These are phyloP conservation scores for Globisporangium irregulare DNA, from an alignment of 352 stramenopile genomes.

Conservation along the genomic window DNA sequence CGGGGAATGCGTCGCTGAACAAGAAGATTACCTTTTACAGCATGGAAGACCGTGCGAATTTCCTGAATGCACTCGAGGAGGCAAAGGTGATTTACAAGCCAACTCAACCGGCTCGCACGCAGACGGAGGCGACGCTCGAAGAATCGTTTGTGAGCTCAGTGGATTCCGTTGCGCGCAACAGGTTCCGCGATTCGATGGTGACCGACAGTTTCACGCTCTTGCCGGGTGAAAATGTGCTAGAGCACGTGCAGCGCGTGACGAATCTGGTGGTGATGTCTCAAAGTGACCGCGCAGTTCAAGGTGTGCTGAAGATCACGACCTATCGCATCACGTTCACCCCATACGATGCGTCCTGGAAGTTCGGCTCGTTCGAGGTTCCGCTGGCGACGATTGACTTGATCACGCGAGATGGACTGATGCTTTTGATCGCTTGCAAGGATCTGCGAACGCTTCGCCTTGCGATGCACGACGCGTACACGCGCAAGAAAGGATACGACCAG, in stretches of 20 bases:
- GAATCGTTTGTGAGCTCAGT: too few relatives aligned
- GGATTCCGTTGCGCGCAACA: conserved; percentile 21
- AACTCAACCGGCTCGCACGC: too few relatives aligned
- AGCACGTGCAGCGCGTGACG: conserved; percentile 82
- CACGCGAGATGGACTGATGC: conserved; percentile 76
- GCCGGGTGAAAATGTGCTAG: conserved; percentile 66
- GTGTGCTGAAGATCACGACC: conserved; percentile 83
- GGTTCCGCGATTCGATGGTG: conserved; percentile 60
- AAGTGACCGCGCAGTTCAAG: conserved; percentile 78
- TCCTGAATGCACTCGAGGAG: too few relatives aligned
- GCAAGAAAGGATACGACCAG: conserved; percentile 80
- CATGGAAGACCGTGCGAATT: too few relatives aligned
- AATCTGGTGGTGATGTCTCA: conserved; percentile 84
- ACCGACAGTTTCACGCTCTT: conserved; percentile 57
- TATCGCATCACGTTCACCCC: conserved; percentile 82
- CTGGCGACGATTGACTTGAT: conserved; percentile 76
- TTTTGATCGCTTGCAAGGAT: conserved; percentile 81
- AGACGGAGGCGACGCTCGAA: too few relatives aligned
- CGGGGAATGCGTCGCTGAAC: too few relatives aligned
- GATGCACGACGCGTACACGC: conserved; percentile 84
- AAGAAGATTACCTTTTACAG: too few relatives aligned
- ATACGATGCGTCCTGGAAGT: conserved; percentile 82
- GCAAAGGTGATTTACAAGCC: too few relatives aligned
- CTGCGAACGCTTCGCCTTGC: conserved; percentile 73
- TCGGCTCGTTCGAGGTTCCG: conserved; percentile 79